Evolutionary conservation across 495 filamentous ascomycete genomes (phyloP).

Genomic region (Penicillium riverlandense): DNA sequence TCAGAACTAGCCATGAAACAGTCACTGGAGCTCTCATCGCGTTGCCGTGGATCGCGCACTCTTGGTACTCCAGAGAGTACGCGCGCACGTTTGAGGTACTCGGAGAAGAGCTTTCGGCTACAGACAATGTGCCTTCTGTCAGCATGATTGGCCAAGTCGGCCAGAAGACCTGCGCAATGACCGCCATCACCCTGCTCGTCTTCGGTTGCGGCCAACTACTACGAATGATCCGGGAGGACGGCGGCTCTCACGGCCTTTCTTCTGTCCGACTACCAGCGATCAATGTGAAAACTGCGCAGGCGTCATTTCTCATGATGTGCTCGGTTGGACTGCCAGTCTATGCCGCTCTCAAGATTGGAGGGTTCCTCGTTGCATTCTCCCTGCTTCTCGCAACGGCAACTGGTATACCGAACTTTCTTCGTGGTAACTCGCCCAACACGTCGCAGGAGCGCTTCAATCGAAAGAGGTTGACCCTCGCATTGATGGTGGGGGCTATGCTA

Average conservation of each 20-base stretch:
- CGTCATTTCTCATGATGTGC: slow-evolving; percentile 16
- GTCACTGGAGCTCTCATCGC: slow-evolving; percentile 23
- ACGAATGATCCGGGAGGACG: slow-evolving; percentile 4
- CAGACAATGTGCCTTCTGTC: neutral
- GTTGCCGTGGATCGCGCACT: slow-evolving; percentile 35
- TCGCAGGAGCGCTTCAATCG: slow-evolving; percentile 14
- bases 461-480: slow-evolving; percentile 22
- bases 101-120: neutral
- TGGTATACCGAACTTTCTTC: slow-evolving; percentile 26
- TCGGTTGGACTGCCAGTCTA: slow-evolving; percentile 49
- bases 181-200: slow-evolving; percentile 19
- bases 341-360: slow-evolving; percentile 49
- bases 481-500: slow-evolving; percentile 18
- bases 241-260: slow-evolving; percentile 1
- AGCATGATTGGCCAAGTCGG: slow-evolving; percentile 7
- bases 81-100: slow-evolving; percentile 6
- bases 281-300: slow-evolving; percentile 6
- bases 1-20: slow-evolving; percentile 21
- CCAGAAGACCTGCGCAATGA: slow-evolving; percentile 13
- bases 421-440: slow-evolving; percentile 1
- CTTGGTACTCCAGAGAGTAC: slow-evolving; percentile 31
- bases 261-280: slow-evolving; percentile 11
- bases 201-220: slow-evolving; percentile 21
- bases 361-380: slow-evolving; percentile 42
- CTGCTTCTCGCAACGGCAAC: slow-evolving; percentile 40